A percentile compares a stretch with the other conserved stretches of the same genome.
phyloP scores from a whole-genome alignment of 148 eudicot species.

The Rhododendron griersonianum region DNA sequence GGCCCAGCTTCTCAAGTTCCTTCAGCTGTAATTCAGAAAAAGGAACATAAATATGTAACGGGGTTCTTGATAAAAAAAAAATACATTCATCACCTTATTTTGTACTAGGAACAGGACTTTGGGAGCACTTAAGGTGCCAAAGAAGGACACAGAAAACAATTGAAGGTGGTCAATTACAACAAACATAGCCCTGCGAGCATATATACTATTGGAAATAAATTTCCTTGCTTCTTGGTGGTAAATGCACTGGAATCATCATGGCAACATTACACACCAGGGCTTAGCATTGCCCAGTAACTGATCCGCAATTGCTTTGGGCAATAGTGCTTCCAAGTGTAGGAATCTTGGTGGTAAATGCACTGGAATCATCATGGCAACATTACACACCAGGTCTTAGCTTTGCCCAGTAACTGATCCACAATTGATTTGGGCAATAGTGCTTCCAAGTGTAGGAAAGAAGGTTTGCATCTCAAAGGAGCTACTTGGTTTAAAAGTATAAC shows the following conservation, averaged over 20 bases:
- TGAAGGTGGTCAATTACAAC: neutral
- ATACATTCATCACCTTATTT: neutral
- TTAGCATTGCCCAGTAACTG: neutral
- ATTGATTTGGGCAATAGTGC: neutral
- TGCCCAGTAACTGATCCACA: neutral
- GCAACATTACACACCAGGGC: neutral
- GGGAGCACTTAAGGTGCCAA: neutral
- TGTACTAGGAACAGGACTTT: neutral
- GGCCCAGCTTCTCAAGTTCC: constrained; percentile 97
- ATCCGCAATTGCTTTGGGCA: neutral
- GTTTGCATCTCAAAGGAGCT: neutral
- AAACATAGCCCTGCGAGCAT: neutral
- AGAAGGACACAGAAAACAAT: neutral
- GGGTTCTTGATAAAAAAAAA: neutral
- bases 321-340: neutral
- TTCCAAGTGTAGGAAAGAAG: neutral
- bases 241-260: neutral
- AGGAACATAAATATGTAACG: constrained; percentile 10
- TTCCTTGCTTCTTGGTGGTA: neutral
- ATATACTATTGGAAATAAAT: neutral
- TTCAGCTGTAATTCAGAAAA: constrained; percentile 55
- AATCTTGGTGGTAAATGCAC: neutral
- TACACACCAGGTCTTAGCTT: neutral
- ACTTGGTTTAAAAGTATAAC: neutral
- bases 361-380: neutral